Conservation (phyloP, 2,329 filamentous ascomycete genomes). For the Penicillium sp. region DNA sequence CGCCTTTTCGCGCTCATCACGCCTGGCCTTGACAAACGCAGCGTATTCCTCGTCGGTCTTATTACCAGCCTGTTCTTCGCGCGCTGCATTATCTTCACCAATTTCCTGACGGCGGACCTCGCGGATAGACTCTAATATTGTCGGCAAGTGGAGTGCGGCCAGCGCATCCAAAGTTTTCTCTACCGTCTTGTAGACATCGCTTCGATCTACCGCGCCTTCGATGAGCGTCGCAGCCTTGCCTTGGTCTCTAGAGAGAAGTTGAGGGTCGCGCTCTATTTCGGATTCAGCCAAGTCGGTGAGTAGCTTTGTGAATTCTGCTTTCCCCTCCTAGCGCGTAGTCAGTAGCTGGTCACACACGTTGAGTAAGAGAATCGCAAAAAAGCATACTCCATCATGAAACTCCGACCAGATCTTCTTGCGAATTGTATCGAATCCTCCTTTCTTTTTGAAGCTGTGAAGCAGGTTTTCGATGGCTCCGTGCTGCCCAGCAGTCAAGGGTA, state of each 20-base stretch:
- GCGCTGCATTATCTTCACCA: slow-evolving; percentile 60
- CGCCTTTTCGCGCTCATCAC: slow-evolving; percentile 56
- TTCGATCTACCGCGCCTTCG: slow-evolving; percentile 67
- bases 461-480: slow-evolving; percentile 64
- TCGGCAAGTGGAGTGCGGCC: slow-evolving; percentile 58
- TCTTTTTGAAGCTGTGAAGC: slow-evolving; percentile 68
- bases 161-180: slow-evolving; percentile 60
- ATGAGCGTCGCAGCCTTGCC: slow-evolving; percentile 67
- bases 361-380: slow-evolving; percentile 5
- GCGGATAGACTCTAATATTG: slow-evolving; percentile 60
- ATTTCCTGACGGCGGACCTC: slow-evolving; percentile 63
- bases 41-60: slow-evolving; percentile 67
- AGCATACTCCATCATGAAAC: slow-evolving; percentile 59
- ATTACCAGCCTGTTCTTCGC: slow-evolving; percentile 60
- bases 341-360: slow-evolving; percentile 1
- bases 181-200: slow-evolving; percentile 64
- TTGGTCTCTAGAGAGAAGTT: slow-evolving; percentile 64
- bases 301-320: slow-evolving; percentile 56
- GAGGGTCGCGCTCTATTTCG: slow-evolving; percentile 67
- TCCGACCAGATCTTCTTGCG: slow-evolving; percentile 66
- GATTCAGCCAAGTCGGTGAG: slow-evolving; percentile 61
- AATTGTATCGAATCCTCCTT: slow-evolving; percentile 67
- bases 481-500: slow-evolving; percentile 64
- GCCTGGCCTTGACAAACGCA: slow-evolving; percentile 57
- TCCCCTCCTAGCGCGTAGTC: slow-evolving; percentile 51